Conservation (phyloP, 164 flowering plant genomes). For the Hamamelis virginiana region DNA sequence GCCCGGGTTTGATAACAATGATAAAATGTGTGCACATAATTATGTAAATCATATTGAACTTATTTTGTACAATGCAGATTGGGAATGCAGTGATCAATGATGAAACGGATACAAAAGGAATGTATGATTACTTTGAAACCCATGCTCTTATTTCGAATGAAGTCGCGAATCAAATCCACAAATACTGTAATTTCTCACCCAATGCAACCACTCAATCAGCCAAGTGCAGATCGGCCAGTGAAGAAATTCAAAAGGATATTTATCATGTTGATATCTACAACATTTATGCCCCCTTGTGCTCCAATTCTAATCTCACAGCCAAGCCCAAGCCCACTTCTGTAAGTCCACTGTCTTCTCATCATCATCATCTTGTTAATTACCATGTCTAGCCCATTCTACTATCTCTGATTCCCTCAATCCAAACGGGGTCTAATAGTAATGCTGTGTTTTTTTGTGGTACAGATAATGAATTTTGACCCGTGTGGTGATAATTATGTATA, state of each 20-base stretch:
- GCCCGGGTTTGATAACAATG: no score
- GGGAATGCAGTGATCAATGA: slow-evolving; percentile 76
- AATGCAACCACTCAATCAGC: neutral
- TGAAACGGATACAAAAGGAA: slow-evolving; percentile 53
- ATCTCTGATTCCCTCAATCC: no score
- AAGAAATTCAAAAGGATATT: neutral
- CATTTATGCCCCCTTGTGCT: slow-evolving; percentile 67
- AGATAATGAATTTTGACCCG: slow-evolving; percentile 44
- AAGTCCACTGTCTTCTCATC: neutral
- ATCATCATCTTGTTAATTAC: no score
- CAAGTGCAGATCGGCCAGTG: slow-evolving; percentile 19
- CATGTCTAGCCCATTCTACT: no score
- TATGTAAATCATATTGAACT: no score
- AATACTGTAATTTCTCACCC: slow-evolving; percentile 48
- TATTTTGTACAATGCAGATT: slow-evolving; percentile 44
- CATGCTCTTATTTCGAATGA: slow-evolving; percentile 64
- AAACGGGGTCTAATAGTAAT: neutral
- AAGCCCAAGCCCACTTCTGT: slow-evolving; percentile 40
- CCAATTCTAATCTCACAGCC: slow-evolving; percentile 26
- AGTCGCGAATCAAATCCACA: slow-evolving; percentile 11
- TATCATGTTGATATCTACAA: slow-evolving; percentile 48
- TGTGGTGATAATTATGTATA: slow-evolving; percentile 52
- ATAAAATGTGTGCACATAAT: no score
- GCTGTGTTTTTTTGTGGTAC: slow-evolving; percentile 8
- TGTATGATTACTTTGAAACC: slow-evolving; percentile 52